Evolutionary conservation across 2,329 filamentous ascomycete species (phyloP).

Genomic region (Mollisiaceae sp.): DNA sequence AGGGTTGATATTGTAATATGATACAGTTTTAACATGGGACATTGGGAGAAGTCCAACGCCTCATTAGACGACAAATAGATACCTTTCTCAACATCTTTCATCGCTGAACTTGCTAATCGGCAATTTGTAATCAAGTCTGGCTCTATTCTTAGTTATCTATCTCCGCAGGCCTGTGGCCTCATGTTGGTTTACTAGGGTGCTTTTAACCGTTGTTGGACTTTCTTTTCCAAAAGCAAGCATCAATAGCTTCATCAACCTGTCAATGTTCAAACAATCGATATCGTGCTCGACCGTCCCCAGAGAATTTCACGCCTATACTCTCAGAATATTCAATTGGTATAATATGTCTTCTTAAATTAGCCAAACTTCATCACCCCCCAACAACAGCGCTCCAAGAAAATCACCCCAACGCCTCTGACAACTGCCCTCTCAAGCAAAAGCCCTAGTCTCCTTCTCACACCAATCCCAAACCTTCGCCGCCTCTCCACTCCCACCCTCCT

Average conservation of each 20-base stretch:
- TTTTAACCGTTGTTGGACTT: neutral
- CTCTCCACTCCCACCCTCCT: slow-evolving; percentile 19
- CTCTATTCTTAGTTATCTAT: too few relatives aligned
- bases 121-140: too few relatives aligned
- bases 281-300: neutral
- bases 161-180: too few relatives aligned
- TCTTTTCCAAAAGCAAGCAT: neutral
- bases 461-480: slow-evolving; percentile 16
- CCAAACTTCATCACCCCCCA: neutral
- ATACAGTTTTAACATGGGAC: too few relatives aligned
- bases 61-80: too few relatives aligned
- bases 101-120: too few relatives aligned
- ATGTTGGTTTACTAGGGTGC: too few relatives aligned
- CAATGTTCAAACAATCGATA: neutral
- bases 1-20: too few relatives aligned
- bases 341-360: neutral
- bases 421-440: neutral
- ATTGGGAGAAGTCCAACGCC: too few relatives aligned
- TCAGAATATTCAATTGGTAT: neutral
- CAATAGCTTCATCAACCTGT: neutral
- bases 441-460: slow-evolving; percentile 18
- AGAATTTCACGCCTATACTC: neutral
- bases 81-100: too few relatives aligned
- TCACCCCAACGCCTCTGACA: neutral
- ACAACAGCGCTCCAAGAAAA: neutral